Evolutionary conservation across 257 asterid genomes (phyloP).

Genomic region (Ilex asprella): DNA sequence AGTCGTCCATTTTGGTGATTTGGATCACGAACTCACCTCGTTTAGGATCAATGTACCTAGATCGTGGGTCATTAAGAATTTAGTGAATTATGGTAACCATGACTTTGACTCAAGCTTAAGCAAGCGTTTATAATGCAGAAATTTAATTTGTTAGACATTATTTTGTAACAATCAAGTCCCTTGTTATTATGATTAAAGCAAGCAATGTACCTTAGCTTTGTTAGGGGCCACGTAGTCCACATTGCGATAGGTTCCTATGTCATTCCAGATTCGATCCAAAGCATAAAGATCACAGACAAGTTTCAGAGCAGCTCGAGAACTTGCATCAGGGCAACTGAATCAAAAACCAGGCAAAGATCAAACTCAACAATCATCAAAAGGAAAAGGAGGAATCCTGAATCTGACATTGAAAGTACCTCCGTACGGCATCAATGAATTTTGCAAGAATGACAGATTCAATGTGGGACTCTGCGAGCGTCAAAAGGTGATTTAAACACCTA

Average conservation of each 20-base stretch:
- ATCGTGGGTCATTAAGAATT: too few species aligned
- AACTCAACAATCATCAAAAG: constrained; percentile 10
- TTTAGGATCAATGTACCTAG: too few species aligned
- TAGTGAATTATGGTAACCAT: too few species aligned
- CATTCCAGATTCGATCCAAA: constrained; percentile 93
- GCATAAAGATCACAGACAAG: constrained; percentile 93
- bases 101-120: too few species aligned
- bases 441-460: constrained; percentile 81
- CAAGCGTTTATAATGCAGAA: too few species aligned
- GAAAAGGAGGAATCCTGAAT: neutral
- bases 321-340: constrained; percentile 72
- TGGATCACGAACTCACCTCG: too few species aligned
- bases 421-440: constrained; percentile 76
- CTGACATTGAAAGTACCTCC: constrained; percentile 35
- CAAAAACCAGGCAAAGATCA: constrained; percentile 7
- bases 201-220: constrained; percentile 77
- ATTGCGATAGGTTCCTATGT: constrained; percentile 90
- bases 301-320: constrained; percentile 67
- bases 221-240: constrained; percentile 96
- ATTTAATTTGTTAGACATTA: too few species aligned
- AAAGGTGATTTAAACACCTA: constrained; percentile 90
- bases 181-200: constrained; percentile 1
- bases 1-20: too few species aligned
- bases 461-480: constrained; percentile 97
- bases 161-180: too few species aligned